Evolutionary conservation across 2,329 filamentous ascomycete genomes (phyloP).

Genomic region (Neonectria hederae): DNA sequence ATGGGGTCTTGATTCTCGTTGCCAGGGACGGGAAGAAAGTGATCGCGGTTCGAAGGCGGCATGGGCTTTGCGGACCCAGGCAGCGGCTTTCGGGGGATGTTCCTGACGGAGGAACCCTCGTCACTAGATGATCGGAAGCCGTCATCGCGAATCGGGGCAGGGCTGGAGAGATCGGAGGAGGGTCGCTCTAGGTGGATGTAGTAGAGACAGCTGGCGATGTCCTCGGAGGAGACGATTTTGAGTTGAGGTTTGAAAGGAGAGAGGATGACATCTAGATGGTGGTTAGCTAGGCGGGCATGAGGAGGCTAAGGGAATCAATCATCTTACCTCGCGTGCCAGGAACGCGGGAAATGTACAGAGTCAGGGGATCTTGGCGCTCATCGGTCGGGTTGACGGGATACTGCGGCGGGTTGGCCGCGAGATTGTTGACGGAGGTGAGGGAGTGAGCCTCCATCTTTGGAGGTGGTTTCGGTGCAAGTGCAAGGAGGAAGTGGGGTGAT

Average conservation of each 20-base stretch:
- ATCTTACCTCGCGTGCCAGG: slow-evolving; percentile 86
- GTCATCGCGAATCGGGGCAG: slow-evolving; percentile 42
- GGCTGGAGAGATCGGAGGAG: slow-evolving; percentile 60
- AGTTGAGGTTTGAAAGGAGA: slow-evolving; percentile 88
- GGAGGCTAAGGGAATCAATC: no score
- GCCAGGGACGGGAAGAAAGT: slow-evolving; percentile 28
- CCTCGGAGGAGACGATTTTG: slow-evolving; percentile 88
- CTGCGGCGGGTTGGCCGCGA: slow-evolving; percentile 87
- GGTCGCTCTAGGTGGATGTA: slow-evolving; percentile 78
- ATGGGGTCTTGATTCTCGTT: slow-evolving; percentile 23
- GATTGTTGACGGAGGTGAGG: slow-evolving; percentile 78
- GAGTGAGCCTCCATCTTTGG: slow-evolving; percentile 79
- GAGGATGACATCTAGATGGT: slow-evolving; percentile 81
- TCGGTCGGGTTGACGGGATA: slow-evolving; percentile 83
- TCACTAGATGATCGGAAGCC: slow-evolving; percentile 54
- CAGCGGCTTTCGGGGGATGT: slow-evolving; percentile 64
- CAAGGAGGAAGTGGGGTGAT: slow-evolving; percentile 5
- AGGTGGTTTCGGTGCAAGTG: neutral
- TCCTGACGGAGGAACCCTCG: slow-evolving; percentile 53
- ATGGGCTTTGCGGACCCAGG: slow-evolving; percentile 47
- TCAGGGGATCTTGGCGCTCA: slow-evolving; percentile 73
- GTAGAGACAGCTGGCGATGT: slow-evolving; percentile 88
- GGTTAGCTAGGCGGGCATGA: slow-evolving; percentile 30
- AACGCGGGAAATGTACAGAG: slow-evolving; percentile 91
- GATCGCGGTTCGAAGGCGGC: slow-evolving; percentile 37